These are phyloP conservation scores for Pleurotus cornucopiae DNA, from an alignment of 768 basidiomycete species.

Conservation along the genomic window DNA sequence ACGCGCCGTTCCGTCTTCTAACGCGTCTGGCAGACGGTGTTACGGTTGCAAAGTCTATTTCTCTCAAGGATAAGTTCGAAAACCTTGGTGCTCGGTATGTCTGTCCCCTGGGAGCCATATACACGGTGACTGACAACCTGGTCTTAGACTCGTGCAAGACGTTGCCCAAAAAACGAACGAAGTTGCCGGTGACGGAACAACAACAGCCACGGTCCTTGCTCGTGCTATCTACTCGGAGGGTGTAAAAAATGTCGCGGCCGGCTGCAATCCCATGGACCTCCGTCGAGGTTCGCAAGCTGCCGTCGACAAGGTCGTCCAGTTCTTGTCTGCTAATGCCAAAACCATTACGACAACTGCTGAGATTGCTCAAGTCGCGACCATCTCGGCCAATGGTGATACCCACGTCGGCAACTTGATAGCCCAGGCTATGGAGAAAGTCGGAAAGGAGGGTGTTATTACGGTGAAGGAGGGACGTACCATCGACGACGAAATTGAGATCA, in stretches of 20 bases:
- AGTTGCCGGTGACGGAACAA: conserved; percentile 95
- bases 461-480: conserved; percentile 99
- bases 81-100: conserved; percentile 94
- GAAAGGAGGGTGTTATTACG: conserved; percentile 99
- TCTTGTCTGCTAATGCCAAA: conserved; percentile 83
- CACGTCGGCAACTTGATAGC: conserved; percentile 95
- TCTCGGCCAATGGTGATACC: conserved; percentile 75
- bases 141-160: conserved; percentile 80
- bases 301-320: conserved; percentile 91
- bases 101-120: conserved; percentile 8
- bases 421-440: conserved; percentile 99
- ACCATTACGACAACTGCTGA: conserved; percentile 96
- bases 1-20: background rate
- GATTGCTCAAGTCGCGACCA: conserved; percentile 99
- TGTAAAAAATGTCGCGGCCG: conserved; percentile 98
- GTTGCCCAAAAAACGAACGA: conserved; percentile 98
- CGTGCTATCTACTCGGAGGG: conserved; percentile 98
- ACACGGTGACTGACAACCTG: background rate
- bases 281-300: conserved; percentile 97
- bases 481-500: conserved; percentile 98
- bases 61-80: conserved; percentile 96
- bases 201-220: conserved; percentile 94
- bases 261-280: conserved; percentile 99
- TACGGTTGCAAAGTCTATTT: conserved; percentile 93
- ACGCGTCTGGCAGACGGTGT: conserved; percentile 73